phyloP scores from a whole-genome alignment of 495 filamentous ascomycete species.

The Acidomyces sp. region DNA sequence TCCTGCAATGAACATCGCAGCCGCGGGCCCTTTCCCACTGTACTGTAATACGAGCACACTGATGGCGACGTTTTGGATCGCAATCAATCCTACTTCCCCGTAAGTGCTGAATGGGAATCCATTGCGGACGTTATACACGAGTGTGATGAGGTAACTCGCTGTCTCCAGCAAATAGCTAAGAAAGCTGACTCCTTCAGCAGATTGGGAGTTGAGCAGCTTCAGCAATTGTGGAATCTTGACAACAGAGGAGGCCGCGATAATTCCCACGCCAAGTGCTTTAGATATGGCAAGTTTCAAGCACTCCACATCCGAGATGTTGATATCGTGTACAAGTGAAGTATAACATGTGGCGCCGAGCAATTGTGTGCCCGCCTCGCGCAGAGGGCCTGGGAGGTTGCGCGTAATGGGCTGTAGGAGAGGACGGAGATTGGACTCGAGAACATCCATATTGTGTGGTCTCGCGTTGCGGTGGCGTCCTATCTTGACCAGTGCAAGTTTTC shows the following conservation, averaged over 20 bases:
- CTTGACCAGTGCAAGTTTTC: too few species aligned
- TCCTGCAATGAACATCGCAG: constrained; percentile 62
- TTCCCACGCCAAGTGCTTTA: constrained; percentile 83
- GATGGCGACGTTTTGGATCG: constrained; percentile 83
- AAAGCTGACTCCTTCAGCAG: constrained; percentile 60
- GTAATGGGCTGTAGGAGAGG: constrained; percentile 61
- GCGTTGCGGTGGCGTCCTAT: too few species aligned
- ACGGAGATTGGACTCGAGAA: constrained; percentile 41
- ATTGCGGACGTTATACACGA: constrained; percentile 81
- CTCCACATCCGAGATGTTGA: constrained; percentile 54
- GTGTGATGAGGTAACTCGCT: constrained; percentile 63
- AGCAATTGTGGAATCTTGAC: constrained; percentile 95
- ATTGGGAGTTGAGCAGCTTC: constrained; percentile 17
- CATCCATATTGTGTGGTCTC: constrained; percentile 27
- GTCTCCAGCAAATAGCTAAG: constrained; percentile 87
- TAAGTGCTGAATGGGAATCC: constrained; percentile 92
- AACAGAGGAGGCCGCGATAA: constrained; percentile 72
- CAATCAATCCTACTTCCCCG: constrained; percentile 83
- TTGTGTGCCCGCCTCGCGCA: constrained; percentile 60
- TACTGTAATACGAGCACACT: constrained; percentile 71
- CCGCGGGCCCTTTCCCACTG: constrained; percentile 43
- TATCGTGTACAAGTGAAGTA: constrained; percentile 61
- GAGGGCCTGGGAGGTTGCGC: constrained; percentile 60
- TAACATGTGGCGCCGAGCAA: constrained; percentile 79
- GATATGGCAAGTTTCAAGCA: constrained; percentile 82